phyloP scores from a whole-genome alignment of 2,329 filamentous ascomycete genomes.

The Metarhizium humberi region DNA sequence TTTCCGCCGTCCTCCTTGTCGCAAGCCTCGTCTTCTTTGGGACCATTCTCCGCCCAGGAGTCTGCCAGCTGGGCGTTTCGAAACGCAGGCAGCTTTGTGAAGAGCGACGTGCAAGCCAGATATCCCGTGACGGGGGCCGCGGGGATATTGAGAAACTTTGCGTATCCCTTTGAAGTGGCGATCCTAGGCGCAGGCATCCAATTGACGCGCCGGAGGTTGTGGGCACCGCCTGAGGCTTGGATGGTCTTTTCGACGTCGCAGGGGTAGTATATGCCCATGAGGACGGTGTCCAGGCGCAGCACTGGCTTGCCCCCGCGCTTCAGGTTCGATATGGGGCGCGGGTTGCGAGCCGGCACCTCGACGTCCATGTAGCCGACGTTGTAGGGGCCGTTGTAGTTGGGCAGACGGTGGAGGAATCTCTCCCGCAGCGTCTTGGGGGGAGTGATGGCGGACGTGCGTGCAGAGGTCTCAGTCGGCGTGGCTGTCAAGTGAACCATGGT shows the following conservation, averaged over 20 bases:
- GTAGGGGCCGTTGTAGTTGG: slow-evolving; percentile 55
- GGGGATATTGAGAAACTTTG: slow-evolving; percentile 47
- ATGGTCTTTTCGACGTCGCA: slow-evolving; percentile 28
- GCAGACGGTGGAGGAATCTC: slow-evolving; percentile 38
- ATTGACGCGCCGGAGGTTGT: slow-evolving; percentile 42
- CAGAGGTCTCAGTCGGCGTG: slow-evolving; percentile 1
- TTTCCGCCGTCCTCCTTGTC: slow-evolving; percentile 14
- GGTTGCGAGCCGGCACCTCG: slow-evolving; percentile 45
- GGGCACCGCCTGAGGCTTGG: slow-evolving; percentile 17
- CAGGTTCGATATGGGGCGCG: slow-evolving; percentile 30
- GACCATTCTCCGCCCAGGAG: slow-evolving; percentile 38
- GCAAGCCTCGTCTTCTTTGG: slow-evolving; percentile 23
- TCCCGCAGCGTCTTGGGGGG: slow-evolving; percentile 25
- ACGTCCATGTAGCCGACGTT: slow-evolving; percentile 60
- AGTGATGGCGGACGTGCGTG: slow-evolving; percentile 11
- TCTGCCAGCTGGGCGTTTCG: slow-evolving; percentile 49
- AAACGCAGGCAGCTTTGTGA: slow-evolving; percentile 56
- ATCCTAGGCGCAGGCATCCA: slow-evolving; percentile 53
- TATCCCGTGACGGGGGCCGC: slow-evolving; percentile 38
- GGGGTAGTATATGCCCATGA: slow-evolving; percentile 59
- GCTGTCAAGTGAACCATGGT: slow-evolving; percentile 4
- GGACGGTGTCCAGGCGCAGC: slow-evolving; percentile 42
- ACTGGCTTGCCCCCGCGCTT: slow-evolving; percentile 29
- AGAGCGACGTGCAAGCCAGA: slow-evolving; percentile 48
- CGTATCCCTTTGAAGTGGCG: slow-evolving; percentile 50